Base-by-base conservation (phyloP, 352 stramenopile genomes). In the Phytophthora kernoviae region DNA sequence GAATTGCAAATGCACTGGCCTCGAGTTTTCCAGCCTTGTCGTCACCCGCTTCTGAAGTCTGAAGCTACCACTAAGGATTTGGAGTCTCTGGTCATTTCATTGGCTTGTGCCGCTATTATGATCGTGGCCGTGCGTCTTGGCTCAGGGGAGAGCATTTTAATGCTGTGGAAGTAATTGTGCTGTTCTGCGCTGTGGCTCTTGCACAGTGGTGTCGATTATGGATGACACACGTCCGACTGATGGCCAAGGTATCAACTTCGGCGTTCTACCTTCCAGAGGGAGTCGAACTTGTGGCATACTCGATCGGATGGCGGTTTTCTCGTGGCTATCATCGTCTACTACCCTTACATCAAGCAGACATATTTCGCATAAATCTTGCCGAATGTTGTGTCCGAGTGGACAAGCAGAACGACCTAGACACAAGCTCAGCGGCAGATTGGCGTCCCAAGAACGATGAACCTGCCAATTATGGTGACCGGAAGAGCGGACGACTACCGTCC, bases 281-380 rank as follows among this genome's bases (percentile, higher is more conserved):
- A 65, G 62, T 30, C 65, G 44, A 45, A 46, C 64, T 1, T 69
- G 70, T 59, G 73, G 77, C 27, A 54, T 76, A n/a, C 60, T 86
- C 17, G 77, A 82, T 62, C 68, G 65, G 18, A 70, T 76, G 49
- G 61, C 65, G 2, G 58, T 79, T 17, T 86, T 47, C 67, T 79
- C 32, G 65, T 84, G 33, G 68, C 68, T 21, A 65, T 72, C 30
- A 68, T 82, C 24, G 65, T 82, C 26, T 86, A 77, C 40, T 78
- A 84, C 43, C 74, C 77, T 40, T 82, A 84, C 39, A 58, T 76
- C 46, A 83, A 82, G 62, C 62, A 80, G 51, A 60, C 49, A 21
- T 74, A 63, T 14, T 68, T 72, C 34, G 58, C 48, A 27, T 73
- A 58, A 24, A 17, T 12, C n/a, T n/a, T n/a, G n/a, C n/a, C n/a